Conservation (phyloP, 2,329 filamentous ascomycete species). For the Claviceps cyperi region DNA sequence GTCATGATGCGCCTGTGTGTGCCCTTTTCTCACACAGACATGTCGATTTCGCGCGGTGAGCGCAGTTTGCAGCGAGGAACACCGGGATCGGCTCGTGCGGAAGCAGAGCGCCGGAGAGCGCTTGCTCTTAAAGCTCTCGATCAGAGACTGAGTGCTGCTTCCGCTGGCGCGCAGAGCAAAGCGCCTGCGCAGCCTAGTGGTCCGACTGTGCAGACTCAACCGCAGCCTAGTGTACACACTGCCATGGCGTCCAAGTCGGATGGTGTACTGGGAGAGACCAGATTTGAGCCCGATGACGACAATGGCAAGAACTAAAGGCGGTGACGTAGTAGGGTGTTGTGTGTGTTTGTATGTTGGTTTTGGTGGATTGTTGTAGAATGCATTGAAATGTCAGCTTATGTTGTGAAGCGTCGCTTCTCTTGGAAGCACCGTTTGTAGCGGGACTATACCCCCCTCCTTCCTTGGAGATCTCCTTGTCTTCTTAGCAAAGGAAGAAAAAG, state of each 20-base stretch:
- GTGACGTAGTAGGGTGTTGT: neutral
- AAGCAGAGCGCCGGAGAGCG: slow-evolving; percentile 79
- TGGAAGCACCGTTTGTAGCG: neutral
- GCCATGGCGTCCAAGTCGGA: slow-evolving; percentile 41
- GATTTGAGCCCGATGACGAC: slow-evolving; percentile 50
- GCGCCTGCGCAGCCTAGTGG: slow-evolving; percentile 27
- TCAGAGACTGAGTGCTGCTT: slow-evolving; percentile 78
- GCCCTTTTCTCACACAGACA: slow-evolving; percentile 71
- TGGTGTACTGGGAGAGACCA: slow-evolving; percentile 53
- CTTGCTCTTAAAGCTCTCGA: slow-evolving; percentile 84
- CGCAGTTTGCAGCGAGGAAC: slow-evolving; percentile 36
- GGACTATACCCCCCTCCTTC: neutral
- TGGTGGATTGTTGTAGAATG: neutral
- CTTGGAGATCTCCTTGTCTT: no score
- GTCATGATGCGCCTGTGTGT: slow-evolving; percentile 66
- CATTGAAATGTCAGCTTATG: neutral
- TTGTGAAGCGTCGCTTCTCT: neutral
- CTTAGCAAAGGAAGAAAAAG: no score
- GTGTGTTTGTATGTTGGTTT: neutral
- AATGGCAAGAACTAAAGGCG: slow-evolving; percentile 14
- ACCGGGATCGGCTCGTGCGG: slow-evolving; percentile 62
- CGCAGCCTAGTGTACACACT: slow-evolving; percentile 38
- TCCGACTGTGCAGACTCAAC: slow-evolving; percentile 43
- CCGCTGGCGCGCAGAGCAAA: slow-evolving; percentile 29
- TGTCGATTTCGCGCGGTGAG: slow-evolving; percentile 59